A percentile compares a stretch with the other conserved stretches of the same genome.
Conservation (phyloP, 805 yeast genomes). For the Zygotorulaspora florentina region DNA sequence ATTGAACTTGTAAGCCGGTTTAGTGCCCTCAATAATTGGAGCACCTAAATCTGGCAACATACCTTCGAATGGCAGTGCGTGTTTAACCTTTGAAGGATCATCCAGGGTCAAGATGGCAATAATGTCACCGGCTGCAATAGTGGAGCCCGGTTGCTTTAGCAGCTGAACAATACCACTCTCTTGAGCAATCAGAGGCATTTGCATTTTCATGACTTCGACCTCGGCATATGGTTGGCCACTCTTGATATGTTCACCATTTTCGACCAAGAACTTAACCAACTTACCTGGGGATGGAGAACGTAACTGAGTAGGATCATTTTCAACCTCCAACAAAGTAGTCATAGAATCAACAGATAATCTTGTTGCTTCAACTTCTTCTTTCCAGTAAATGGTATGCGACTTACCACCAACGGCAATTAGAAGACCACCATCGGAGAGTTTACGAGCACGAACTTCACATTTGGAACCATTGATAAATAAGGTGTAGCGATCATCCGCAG, state of each 20-base stretch:
- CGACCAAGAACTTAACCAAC: conserved; percentile 87
- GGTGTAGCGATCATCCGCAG: conserved; percentile 80
- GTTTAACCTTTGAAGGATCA: conserved; percentile 96
- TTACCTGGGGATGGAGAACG: conserved; percentile 99
- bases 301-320: conserved; percentile 97
- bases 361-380: conserved; percentile 94
- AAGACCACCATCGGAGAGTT: conserved; percentile 93
- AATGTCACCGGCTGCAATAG: conserved; percentile 93
- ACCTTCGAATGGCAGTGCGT: conserved; percentile 92
- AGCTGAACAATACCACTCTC: conserved; percentile 91
- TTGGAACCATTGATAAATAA: conserved; percentile 91
- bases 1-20: conserved; percentile 72
- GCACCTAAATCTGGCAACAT: conserved; percentile 86
- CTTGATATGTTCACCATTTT: conserved; percentile 86
- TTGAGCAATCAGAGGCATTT: conserved; percentile 92
- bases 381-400: conserved; percentile 95
- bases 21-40: conserved; percentile 77
- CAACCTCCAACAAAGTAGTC: conserved; percentile 90
- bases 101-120: conserved; percentile 91
- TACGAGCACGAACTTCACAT: conserved; percentile 78
- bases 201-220: conserved; percentile 99
- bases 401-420: conserved; percentile 84
- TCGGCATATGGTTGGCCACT: conserved; percentile 96
- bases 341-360: conserved; percentile 92
- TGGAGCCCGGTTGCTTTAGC: conserved; percentile 97